Evolutionary conservation across 176 grass and related monocot genomes (phyloP), one percentile per base, ranked within the genome.

Genomic region (Lolium multiflorum): DNA sequence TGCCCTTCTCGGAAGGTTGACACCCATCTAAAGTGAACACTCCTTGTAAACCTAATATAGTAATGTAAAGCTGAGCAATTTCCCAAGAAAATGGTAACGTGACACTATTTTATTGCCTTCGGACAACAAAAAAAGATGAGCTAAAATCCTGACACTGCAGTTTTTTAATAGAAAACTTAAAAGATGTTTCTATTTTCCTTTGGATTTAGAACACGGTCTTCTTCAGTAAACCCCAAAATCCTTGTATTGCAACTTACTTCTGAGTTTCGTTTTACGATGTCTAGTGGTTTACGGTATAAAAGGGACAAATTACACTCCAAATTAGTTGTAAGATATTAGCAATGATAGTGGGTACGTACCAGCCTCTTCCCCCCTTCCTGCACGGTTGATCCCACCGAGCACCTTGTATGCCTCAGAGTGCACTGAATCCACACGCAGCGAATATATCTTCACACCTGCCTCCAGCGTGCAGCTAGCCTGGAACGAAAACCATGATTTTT

Each of bases 321-420:
- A 80, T n/a, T 24, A 14, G 39, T 28, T n/a, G 51, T 17, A 83
- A 56, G 26, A 16, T 0, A 55, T 21, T 64, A 58, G 20, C 18
- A 51, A 31, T 3, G 37, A 0, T 39, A 62, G 39, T 65, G 43
- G 80, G 82, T 44, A 38, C 76, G 84, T 84, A 98, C 94, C 94
- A 78, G 80, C 72, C 31, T 88, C 90, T 74, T 98, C 92, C 17
- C 91, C 94, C 77, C 92, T 89, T 44, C 97, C 94, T 1, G 97
- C 97, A 5, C 97, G 92, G 75, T 94, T 98, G 71, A 98, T 98
- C 20, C 97, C 97, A 15, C 93, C 94, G 16, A 98, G 97, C 62
- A 98, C 97, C 87, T 98, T 98, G 79, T 92, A 98, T 4, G 97
- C 94, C 61, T 96, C 97, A 10, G 97, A 92, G 76, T 98, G 94